Percentiles rank a stretch among this genome's conserved stretches.
Evolutionary conservation across 2,329 filamentous ascomycete species (phyloP).

Genomic region (Paracamarosporium sp.): DNA sequence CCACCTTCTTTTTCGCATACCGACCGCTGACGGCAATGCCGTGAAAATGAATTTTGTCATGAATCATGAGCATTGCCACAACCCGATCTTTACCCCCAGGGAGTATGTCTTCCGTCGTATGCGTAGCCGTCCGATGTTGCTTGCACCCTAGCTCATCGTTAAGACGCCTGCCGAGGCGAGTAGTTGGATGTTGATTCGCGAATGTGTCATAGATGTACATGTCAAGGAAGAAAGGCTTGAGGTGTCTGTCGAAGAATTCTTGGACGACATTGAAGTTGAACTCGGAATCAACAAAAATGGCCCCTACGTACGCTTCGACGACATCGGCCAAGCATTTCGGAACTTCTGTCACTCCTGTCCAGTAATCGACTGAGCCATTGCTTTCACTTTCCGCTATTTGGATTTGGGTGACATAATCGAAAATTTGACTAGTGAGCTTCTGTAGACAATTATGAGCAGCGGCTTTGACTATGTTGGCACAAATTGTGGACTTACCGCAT

Average conservation of each 20-base stretch:
- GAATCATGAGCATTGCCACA: conserved; percentile 77
- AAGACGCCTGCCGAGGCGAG: conserved; percentile 71
- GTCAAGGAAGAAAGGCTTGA: conserved; percentile 81
- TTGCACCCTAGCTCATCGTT: conserved; percentile 70
- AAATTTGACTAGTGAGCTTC: conserved; percentile 58
- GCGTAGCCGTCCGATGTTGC: conserved; percentile 56
- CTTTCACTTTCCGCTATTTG: conserved; percentile 58
- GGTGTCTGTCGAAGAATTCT: conserved; percentile 76
- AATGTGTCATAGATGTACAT: conserved; percentile 89
- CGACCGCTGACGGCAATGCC: conserved; percentile 68
- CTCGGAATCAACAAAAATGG: conserved; percentile 86
- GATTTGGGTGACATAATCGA: conserved; percentile 64
- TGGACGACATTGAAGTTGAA: conserved; percentile 79
- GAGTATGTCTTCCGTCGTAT: conserved; percentile 53
- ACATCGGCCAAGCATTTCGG: conserved; percentile 86
- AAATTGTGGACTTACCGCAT: conserved; percentile 38
- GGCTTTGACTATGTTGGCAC: neutral
- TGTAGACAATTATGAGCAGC: neutral
- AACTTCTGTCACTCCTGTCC: conserved; percentile 65
- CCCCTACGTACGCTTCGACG: conserved; percentile 86
- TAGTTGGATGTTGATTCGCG: conserved; percentile 83
- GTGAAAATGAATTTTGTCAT: conserved; percentile 71
- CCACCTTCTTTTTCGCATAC: conserved; percentile 75
- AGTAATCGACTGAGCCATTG: conserved; percentile 68
- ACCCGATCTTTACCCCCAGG: conserved; percentile 56